These are phyloP conservation scores for Pterocarpus macrocarpus DNA, from an alignment of 306 rosid species.

Conservation along the genomic window DNA sequence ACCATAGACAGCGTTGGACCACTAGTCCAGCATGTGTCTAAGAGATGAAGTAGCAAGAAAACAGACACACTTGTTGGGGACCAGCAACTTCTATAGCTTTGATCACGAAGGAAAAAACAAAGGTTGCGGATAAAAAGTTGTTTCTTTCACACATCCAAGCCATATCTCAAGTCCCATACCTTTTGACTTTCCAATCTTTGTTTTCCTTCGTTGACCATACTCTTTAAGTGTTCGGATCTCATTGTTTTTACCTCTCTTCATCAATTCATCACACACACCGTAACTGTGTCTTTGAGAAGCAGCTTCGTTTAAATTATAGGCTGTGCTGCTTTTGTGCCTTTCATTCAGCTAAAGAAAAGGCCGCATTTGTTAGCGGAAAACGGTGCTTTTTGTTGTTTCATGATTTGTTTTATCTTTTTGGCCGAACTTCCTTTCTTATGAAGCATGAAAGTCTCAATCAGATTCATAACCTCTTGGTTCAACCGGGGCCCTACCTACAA, in stretches of 20 bases:
- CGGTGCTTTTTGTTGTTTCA: slow-evolving; percentile 23
- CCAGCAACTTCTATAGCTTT: slow-evolving; percentile 28
- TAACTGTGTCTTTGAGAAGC: neutral
- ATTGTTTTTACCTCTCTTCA: neutral
- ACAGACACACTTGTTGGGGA: slow-evolving; percentile 34
- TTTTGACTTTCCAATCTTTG: slow-evolving; percentile 12
- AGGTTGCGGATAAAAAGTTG: slow-evolving; percentile 10
- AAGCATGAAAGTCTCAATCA: slow-evolving; percentile 33
- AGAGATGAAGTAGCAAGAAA: slow-evolving; percentile 27
- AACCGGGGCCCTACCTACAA: slow-evolving; percentile 30
- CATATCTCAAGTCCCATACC: neutral
- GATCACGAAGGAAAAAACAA: slow-evolving; percentile 9
- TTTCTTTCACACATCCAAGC: slow-evolving; percentile 21
- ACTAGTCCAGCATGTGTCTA: slow-evolving; percentile 32
- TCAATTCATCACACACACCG: neutral
- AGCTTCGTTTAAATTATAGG: neutral
- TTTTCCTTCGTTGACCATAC: slow-evolving; percentile 27
- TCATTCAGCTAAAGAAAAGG: neutral
- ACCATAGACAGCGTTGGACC: neutral
- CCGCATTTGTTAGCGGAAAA: slow-evolving; percentile 18
- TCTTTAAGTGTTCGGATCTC: slow-evolving; percentile 22
- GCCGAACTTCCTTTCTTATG: slow-evolving; percentile 27
- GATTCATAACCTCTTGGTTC: slow-evolving; percentile 3
- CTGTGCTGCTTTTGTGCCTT: slow-evolving; percentile 41
- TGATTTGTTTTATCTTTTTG: neutral